Evolutionary conservation across 176 grass and related monocot species (phyloP), one percentile per base, ranked within the genome.

Genomic region (Metroxylon sagu): DNA sequence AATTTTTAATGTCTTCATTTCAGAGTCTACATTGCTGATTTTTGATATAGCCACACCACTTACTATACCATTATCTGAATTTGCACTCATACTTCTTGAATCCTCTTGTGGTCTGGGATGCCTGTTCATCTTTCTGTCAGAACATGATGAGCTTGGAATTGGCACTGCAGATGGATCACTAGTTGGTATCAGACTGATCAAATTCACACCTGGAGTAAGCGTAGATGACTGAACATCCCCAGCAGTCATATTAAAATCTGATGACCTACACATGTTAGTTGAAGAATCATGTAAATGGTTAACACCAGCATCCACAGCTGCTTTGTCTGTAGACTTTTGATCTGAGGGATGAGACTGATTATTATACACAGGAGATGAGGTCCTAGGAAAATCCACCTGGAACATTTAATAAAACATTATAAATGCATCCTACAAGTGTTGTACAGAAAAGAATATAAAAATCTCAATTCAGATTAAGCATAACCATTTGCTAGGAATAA

Each of bases 1-100:
- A 61, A 82, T 29, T 15, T 27, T 89, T 68, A 89, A 67, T 57
- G 81, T 84, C 35, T 72, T 81, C 81, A 89, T 74, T 62, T 16
- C 74, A 35, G 74, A 70, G 6, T 78, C 67, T 49, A 85, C 31
- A 28, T 16, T 77, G 76, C 55, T 73, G 75, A 78, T 29, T 43
- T 80, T 68, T 61, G 76, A 70, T 56, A 66, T 19, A 68, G 60
- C 51, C 14, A 61, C 29, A 49, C 29, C 55, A 61, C 64, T 71
- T 53, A 52, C 35, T 48, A 79, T 18, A 76, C 15, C 52, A 76
- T 78, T 81, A 54, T 53, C 70, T 74, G 26, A 49, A 25, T 69
- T 49, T 31, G 7, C 65, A 62, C 49, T 61, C 25, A 56, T 4
- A n/a, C 17, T 71, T 23, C 21, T 23, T 5, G 1, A 18, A 51